Evolutionary conservation across 192 early-diverging fungal species (phyloP), one percentile per base, ranked within the genome.

Genomic region (Backusella australiensis): DNA sequence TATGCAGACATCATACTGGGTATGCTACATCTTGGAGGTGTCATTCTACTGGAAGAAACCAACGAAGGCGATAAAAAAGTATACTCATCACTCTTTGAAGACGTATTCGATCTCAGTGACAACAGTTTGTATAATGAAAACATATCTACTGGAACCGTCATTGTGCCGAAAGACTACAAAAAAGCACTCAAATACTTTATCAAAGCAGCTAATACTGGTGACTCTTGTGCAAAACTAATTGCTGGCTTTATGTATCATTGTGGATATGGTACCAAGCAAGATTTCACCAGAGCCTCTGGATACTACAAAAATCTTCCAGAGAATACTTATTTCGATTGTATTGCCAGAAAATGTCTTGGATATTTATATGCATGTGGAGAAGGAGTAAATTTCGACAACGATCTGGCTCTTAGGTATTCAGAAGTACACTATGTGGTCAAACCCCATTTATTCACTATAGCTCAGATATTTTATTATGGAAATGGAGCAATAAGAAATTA

Each of bases 341-440:
- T 26, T 26, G 26, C 26, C 26, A 26, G 26, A 26, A 26, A 26
- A 26, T 29, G 26, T 29, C 32, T 32, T 32, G 32, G 32, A 2
- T 32, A 32, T 32, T 32, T 32, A 2, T 32, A 32, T 3, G 1
- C 2, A 0, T 32, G 1, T 32, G 32, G 32, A 32, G 32, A 32
- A 3, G 32, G 32, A 3, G 32, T 32, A 32, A 3, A 32, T 3
- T 32, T 32, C 2, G 32, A 32, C 32, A 32, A 32, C 2, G 32
- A 32, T 3, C 32, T 32, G 32, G 32, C 2, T 32, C 32, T 32
- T 32, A 32, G 0, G 32, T 32, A 32, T 32, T 32, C 32, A 2
- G 32, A 3, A 3, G 0, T 32, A 32, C 2, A 0, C 2, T 1
- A 1, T 29, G 32, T 3, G 32, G 0, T 3, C 0, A 32, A 32